A percentile compares a stretch with the other conserved stretches of the same genome.
phyloP scores from a whole-genome alignment of 2,329 filamentous ascomycete species.

The Fusarium heterosporum region DNA sequence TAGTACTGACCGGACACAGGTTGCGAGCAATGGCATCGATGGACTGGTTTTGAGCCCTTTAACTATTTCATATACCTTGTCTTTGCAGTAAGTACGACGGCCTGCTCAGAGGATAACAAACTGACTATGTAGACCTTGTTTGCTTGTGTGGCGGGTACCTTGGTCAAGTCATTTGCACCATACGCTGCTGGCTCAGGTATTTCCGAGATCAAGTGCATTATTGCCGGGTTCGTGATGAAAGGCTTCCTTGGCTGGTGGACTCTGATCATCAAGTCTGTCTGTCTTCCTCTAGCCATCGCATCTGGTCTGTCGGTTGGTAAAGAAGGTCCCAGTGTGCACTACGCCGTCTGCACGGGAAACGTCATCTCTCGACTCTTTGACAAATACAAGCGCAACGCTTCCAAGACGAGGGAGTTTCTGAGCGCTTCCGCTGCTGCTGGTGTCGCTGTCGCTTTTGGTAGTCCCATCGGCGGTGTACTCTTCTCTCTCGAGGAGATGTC shows the following conservation, averaged over 20 bases:
- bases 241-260: slow-evolving; percentile 95
- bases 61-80: slow-evolving; percentile 92
- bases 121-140: slow-evolving; percentile 71
- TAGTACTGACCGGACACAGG: slow-evolving; percentile 59
- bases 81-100: slow-evolving; percentile 72
- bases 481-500: slow-evolving; percentile 99
- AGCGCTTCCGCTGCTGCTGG: slow-evolving; percentile 95
- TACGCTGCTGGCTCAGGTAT: slow-evolving; percentile 98
- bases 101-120: neutral
- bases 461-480: slow-evolving; percentile 94
- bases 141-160: slow-evolving; percentile 81
- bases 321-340: slow-evolving; percentile 98
- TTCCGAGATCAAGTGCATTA: slow-evolving; percentile 99
- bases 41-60: slow-evolving; percentile 80
- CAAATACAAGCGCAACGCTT: slow-evolving; percentile 91
- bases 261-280: slow-evolving; percentile 91
- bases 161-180: slow-evolving; percentile 92
- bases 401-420: slow-evolving; percentile 93
- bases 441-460: slow-evolving; percentile 96
- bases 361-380: slow-evolving; percentile 93
- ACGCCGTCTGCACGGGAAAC: slow-evolving; percentile 96
- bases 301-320: slow-evolving; percentile 96
- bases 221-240: slow-evolving; percentile 99
- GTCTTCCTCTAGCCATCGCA: slow-evolving; percentile 89
- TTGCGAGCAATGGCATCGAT: slow-evolving; percentile 88